Evolutionary conservation across 805 yeast species (phyloP), one percentile per base, ranked within the genome.

Genomic region (Candida sanyiensis): DNA sequence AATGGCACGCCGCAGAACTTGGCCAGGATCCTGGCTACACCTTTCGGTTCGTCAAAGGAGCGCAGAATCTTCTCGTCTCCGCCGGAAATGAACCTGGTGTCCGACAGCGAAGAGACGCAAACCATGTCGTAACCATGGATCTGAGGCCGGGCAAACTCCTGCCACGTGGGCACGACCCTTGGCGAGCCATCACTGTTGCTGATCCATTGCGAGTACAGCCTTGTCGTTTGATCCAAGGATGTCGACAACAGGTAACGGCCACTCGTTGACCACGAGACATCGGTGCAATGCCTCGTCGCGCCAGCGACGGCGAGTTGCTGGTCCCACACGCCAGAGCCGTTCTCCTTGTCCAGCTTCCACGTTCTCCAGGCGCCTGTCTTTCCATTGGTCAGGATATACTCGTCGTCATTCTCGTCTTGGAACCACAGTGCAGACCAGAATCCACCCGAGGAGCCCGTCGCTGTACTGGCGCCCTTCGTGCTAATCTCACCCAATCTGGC

Each of bases 81-180:
- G 12, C 89, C 97, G 38, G 96, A 85, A 3, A 89, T 83, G 63
- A 85, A 90, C 46, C 73, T 66, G 1, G 83, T 68, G 35, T 68
- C 61, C 13, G 73, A 61, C 11, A 93, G 59, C 10, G 82, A 69
- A 27, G 79, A 75, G 7, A 84, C 67, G 48, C 95, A 79, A 27
- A 85, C 71, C 97, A 93, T 88, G 56, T 93, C 97, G 57, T 87
- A 93, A 7, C 99, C 99, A 59, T 93, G 99, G 46, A 93, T 93
- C 60, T 93, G 99, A 0, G 98, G 97, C 50, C 99, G 74, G 2
- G 96, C 86, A 59, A 93, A 81, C 59, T 93, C 99, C 56, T 81
- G 82, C 95, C 96, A 88, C 1, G 80, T 67, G 7, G 48, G 42
- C 2, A 32, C 35, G 0, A 48, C 40, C 33, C 69, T 59, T 13